These are phyloP conservation scores for Hypoxylon sp. DNA, from an alignment of 2,329 filamentous ascomycete genomes.

Conservation along the genomic window DNA sequence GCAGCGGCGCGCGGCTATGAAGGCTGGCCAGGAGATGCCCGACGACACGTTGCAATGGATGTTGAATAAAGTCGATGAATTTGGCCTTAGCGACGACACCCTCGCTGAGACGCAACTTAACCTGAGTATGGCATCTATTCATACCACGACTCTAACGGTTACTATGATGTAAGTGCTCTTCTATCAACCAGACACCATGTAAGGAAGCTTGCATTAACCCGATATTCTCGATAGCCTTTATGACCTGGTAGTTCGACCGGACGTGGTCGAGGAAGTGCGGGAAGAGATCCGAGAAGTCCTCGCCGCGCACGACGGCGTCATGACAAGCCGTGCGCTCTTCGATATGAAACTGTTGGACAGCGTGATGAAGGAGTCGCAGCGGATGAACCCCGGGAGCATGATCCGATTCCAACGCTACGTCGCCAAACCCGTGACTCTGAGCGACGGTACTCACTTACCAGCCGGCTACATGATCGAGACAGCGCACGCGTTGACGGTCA, in stretches of 20 bases:
- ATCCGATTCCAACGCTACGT: conserved; percentile 64
- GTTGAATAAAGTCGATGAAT: conserved; percentile 56
- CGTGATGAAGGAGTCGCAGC: conserved; percentile 55
- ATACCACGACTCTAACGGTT: conserved; percentile 61
- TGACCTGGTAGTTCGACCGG: conserved; percentile 63
- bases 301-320: conserved; percentile 53
- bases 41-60: conserved; percentile 65
- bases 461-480: conserved; percentile 60
- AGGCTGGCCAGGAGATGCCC: conserved; percentile 51
- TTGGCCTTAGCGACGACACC: conserved; percentile 51
- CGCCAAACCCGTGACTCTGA: conserved; percentile 55
- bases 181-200: too few relatives aligned
- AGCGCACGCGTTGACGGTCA: conserved; percentile 52
- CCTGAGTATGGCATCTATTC: conserved; percentile 64
- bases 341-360: conserved; percentile 59
- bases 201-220: background rate
- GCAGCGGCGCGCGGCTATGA: conserved; percentile 49
- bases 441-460: conserved; percentile 55
- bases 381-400: conserved; percentile 50
- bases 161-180: conserved; percentile 57
- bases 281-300: conserved; percentile 62
- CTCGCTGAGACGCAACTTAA: conserved; percentile 60
- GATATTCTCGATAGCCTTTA: conserved; percentile 58
- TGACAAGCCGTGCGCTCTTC: conserved; percentile 54
- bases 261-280: conserved; percentile 65